Conservation (phyloP, 2,329 filamentous ascomycete species). For the Torrubiella hemipterigena region DNA sequence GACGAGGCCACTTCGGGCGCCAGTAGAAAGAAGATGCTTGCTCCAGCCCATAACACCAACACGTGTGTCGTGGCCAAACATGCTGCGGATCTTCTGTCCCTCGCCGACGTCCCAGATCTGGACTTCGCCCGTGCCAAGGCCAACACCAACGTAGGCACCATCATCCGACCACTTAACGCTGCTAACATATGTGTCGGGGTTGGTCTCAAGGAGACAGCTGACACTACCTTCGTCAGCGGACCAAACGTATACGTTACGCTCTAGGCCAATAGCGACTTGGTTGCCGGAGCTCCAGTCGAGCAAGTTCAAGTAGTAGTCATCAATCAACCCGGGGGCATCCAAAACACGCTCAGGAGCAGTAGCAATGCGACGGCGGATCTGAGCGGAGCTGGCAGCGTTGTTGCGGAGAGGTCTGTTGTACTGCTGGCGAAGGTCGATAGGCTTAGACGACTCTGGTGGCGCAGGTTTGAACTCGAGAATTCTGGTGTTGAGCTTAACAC, state of each 20-base stretch:
- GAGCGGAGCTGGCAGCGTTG: slow-evolving; percentile 59
- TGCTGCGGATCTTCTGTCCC: slow-evolving; percentile 88
- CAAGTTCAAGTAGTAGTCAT: slow-evolving; percentile 98
- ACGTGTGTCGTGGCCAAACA: slow-evolving; percentile 93
- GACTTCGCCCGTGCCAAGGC: slow-evolving; percentile 87
- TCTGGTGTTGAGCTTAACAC: slow-evolving; percentile 83
- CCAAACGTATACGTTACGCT: slow-evolving; percentile 97
- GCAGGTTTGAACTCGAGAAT: slow-evolving; percentile 98
- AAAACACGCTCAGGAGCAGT: slow-evolving; percentile 93
- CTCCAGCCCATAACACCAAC: slow-evolving; percentile 99
- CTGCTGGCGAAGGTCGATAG: slow-evolving; percentile 91
- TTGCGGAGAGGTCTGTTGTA: slow-evolving; percentile 94
- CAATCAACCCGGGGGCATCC: slow-evolving; percentile 88
- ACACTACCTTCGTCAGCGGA: slow-evolving; percentile 89
- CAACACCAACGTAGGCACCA: slow-evolving; percentile 90
- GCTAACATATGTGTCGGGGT: slow-evolving; percentile 87
- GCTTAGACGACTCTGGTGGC: slow-evolving; percentile 94
- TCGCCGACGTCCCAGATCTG: slow-evolving; percentile 99
- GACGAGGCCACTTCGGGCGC: slow-evolving; percentile 85
- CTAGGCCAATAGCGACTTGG: slow-evolving; percentile 93
- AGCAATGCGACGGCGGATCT: slow-evolving; percentile 83
- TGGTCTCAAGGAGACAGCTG: slow-evolving; percentile 76
- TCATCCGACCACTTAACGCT: slow-evolving; percentile 99
- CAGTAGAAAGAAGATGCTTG: slow-evolving; percentile 94
- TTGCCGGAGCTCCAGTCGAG: slow-evolving; percentile 97